Base-by-base conservation (phyloP, 495 filamentous ascomycete genomes). In the Podospora pseudoanserina region DNA sequence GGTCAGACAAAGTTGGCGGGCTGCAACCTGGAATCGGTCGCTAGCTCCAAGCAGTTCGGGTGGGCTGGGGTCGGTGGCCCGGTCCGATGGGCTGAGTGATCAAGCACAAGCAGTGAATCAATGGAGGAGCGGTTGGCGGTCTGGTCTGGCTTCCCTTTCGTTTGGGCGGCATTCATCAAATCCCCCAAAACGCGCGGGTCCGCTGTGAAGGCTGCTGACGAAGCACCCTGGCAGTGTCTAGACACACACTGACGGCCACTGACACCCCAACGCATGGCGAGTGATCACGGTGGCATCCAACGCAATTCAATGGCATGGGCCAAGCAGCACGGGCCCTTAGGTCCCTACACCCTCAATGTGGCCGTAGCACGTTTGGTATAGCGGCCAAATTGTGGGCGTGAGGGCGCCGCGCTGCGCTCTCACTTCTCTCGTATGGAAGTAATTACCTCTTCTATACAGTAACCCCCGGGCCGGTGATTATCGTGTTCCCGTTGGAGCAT, bases 1-100 rank as follows among this genome's bases (percentile, higher is more conserved):
- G n/a, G 55, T 58, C 23, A 19, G 55, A 58, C 55, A 5, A 5
- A n/a, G n/a, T n/a, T 16, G 39, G 39, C 15, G 39, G 39, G 55
- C 55, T 58, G 18, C 23, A 58, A 58, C 15, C 55, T 58, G 55
- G 39, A 58, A 58, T 58, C n/a, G 55, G 7, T 58, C 55, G 23
- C 55, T 58, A 26, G 55, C 23, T 7, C 26, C 55, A 49, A 18
- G 54, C 19, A 56, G 54, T 18, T 58, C 6, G 55, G n/a, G 55
- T 58, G 55, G 55, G n/a, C 55, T 58, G 55, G 55, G 55, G 55
- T 19, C n/a, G n/a, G 13, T 58, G 55, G 26, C 23, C 23, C 55
- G n/a, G 55, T 20, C n/a, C 23, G 55, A 58, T 58, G 55, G 55
- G 55, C 55, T 58, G 55, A 58, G 55, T 58, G 55, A 58, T 19